Conservation (phyloP, 768 basidiomycete species). For the Boletus reticuloceps region DNA sequence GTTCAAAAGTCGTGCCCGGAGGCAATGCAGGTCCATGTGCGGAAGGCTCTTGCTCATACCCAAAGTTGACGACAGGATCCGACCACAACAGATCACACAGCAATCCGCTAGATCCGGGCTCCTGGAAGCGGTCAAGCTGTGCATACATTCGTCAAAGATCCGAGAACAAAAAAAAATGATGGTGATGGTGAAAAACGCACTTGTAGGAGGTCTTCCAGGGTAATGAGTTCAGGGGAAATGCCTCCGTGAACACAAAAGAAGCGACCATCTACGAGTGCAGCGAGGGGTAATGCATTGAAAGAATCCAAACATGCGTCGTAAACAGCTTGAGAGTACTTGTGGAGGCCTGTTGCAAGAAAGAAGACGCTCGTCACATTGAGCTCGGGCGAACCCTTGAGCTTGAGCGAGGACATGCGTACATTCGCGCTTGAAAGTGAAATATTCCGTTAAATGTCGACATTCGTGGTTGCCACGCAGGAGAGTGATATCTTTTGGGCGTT, state of each 20-base stretch:
- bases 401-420: conserved; percentile 47
- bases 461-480: conserved; percentile 96
- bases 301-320: conserved; percentile 93
- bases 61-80: conserved; percentile 88
- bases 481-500: conserved; percentile 77
- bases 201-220: conserved; percentile 67
- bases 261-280: conserved; percentile 89
- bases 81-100: conserved; percentile 97
- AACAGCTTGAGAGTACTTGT: conserved; percentile 42
- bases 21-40: conserved; percentile 51
- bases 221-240: conserved; percentile 81
- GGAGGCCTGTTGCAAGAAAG: conserved; percentile 22
- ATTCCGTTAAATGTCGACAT: conserved; percentile 94
- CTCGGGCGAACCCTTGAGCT: background rate
- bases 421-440: conserved; percentile 98
- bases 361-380: conserved; percentile 7
- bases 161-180: background rate
- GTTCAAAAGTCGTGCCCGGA: conserved; percentile 60
- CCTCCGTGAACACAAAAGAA: conserved; percentile 99
- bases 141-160: conserved; percentile 4
- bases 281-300: conserved; percentile 86
- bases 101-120: conserved; percentile 88
- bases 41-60: conserved; percentile 65
- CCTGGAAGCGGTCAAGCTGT: conserved; percentile 88
- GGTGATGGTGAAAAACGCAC: conserved; percentile 41